Evolutionary conservation across 805 yeast species (phyloP).

Genomic region (Naumovozyma baii): DNA sequence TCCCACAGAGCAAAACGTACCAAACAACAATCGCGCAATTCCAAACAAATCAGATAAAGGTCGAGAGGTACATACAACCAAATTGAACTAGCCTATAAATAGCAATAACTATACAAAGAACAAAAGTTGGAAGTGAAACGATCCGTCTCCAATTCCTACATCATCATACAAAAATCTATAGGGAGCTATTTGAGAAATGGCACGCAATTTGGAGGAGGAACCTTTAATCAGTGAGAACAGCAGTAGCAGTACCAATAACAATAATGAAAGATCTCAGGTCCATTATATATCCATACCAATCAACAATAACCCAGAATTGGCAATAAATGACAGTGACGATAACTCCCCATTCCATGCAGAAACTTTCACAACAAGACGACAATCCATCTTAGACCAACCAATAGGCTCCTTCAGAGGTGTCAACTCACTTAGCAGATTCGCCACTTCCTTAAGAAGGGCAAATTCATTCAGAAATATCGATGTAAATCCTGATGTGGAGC

Average conservation of each 20-base stretch:
- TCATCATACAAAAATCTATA: too few relatives aligned
- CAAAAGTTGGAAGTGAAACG: too few relatives aligned
- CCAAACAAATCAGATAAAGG: too few relatives aligned
- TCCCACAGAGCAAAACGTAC: too few relatives aligned
- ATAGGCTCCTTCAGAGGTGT: conserved; percentile 53
- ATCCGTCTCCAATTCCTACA: too few relatives aligned
- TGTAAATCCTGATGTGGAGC: conserved; percentile 30
- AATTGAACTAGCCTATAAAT: too few relatives aligned
- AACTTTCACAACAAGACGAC: conserved; percentile 21
- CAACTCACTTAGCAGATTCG: conserved; percentile 68
- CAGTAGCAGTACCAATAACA: too few relatives aligned
- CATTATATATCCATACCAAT: conserved; percentile 29
- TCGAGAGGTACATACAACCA: too few relatives aligned
- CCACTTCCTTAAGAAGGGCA: conserved; percentile 70
- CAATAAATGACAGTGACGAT: background rate
- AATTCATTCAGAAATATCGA: conserved; percentile 58
- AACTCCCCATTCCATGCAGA: background rate
- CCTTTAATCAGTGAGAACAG: conserved; percentile 1
- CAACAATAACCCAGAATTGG: conserved; percentile 12
- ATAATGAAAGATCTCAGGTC: conserved; percentile 10
- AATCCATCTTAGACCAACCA: conserved; percentile 36
- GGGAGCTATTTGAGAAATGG: too few relatives aligned
- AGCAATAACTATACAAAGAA: too few relatives aligned
- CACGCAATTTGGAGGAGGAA: conserved; percentile 5
- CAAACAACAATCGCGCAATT: too few relatives aligned